Conservation (phyloP, 2,329 filamentous ascomycete species). For the Colletotrichum neosansevieriae region DNA sequence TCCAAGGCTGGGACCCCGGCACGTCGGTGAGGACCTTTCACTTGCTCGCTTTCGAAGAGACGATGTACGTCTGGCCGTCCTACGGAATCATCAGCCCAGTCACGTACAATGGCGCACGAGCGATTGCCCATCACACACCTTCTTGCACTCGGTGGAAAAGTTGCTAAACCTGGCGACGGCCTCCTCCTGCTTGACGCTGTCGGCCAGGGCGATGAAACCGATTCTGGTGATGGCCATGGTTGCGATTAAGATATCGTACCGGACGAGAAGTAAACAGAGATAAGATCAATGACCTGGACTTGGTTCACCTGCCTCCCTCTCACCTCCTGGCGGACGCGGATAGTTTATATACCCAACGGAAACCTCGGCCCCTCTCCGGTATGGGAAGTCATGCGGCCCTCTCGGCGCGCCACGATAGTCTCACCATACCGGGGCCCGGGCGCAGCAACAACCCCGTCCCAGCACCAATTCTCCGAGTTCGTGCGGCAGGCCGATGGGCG, state of each 20-base stretch:
- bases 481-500: too few relatives aligned
- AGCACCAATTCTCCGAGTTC: conserved; percentile 6
- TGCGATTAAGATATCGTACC: neutral
- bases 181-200: conserved; percentile 28
- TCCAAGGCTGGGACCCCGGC: conserved; percentile 34
- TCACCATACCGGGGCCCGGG: conserved; percentile 15
- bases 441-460: conserved; percentile 5
- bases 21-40: conserved; percentile 33
- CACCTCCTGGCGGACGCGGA: too few relatives aligned
- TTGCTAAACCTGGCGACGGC: conserved; percentile 29
- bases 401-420: conserved; percentile 20
- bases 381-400: conserved; percentile 13
- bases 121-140: neutral
- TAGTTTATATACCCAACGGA: conserved; percentile 13
- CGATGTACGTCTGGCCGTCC: conserved; percentile 34
- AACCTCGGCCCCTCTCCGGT: conserved; percentile 2
- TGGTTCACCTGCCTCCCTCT: too few relatives aligned
- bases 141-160: conserved; percentile 30
- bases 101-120: neutral
- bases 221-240: conserved; percentile 35
- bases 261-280: neutral
- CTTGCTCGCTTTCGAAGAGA: conserved; percentile 37
- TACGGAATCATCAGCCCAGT: neutral
- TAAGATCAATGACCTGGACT: neutral
- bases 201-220: conserved; percentile 33